Evolutionary conservation across 805 yeast genomes (phyloP).

Genomic region (Barnettozyma sp.): DNA sequence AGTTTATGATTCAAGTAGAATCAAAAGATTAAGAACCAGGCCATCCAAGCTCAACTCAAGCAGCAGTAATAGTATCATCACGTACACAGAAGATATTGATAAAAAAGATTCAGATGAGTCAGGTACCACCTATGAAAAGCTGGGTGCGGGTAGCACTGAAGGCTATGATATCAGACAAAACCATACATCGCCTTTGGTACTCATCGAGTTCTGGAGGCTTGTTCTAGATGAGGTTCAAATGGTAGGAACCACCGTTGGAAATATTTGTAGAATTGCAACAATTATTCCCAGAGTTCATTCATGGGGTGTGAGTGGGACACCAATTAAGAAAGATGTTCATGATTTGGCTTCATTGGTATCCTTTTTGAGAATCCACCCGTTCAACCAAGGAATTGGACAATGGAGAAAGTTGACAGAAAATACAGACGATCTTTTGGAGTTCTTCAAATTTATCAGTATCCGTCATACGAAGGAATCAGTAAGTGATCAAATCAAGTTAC

Average conservation of each 20-base stretch:
- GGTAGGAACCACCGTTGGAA: conserved; percentile 66
- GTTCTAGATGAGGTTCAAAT: conserved; percentile 93
- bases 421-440: conserved; percentile 35
- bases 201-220: conserved; percentile 83
- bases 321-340: conserved; percentile 56
- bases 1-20: conserved; percentile 47
- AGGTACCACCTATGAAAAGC: conserved; percentile 8
- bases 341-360: conserved; percentile 69
- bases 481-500: conserved; percentile 64
- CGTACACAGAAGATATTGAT: background rate
- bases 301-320: conserved; percentile 98
- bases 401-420: conserved; percentile 15
- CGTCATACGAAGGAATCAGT: conserved; percentile 87
- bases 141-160: conserved; percentile 6
- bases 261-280: conserved; percentile 75
- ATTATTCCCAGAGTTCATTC: conserved; percentile 80
- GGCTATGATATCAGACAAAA: conserved; percentile 25
- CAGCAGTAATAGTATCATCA: too few species aligned
- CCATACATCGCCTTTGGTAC: conserved; percentile 75
- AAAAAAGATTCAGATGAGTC: background rate
- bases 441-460: conserved; percentile 52
- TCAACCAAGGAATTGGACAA: conserved; percentile 24
- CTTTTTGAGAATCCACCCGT: conserved; percentile 65
- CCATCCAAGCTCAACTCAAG: background rate
- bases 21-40: conserved; percentile 20